A percentile compares a stretch with the other conserved stretches of the same genome.
phyloP scores from a whole-genome alignment of 1,139 yeast genomes.

The Diutina siamensis region DNA sequence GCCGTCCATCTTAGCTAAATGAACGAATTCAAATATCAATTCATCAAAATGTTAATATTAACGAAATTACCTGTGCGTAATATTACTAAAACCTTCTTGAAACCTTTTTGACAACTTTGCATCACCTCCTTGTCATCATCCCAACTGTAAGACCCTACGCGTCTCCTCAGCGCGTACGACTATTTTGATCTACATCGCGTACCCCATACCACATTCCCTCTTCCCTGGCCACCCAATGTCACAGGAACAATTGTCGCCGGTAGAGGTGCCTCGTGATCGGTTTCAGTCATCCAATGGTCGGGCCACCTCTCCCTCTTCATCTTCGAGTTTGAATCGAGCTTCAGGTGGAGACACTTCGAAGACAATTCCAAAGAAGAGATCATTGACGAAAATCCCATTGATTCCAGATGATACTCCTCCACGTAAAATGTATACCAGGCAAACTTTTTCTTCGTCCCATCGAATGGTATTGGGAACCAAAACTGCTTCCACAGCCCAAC shows the following conservation, averaged over 20 bases:
- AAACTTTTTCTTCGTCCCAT: not conserved
- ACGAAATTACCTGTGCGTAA: too few species aligned
- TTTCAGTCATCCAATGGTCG: not conserved
- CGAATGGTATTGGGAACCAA: not conserved
- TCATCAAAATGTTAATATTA: too few species aligned
- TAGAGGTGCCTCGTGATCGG: not conserved
- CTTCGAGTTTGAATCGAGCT: not conserved
- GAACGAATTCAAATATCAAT: too few species aligned
- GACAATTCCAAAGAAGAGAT: not conserved
- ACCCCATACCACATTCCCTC: not conserved
- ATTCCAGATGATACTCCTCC: not conserved
- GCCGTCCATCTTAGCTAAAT: too few species aligned
- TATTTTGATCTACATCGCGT: not conserved
- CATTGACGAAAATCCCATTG: not conserved
- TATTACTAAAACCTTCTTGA: too few species aligned
- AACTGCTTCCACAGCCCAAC: not conserved
- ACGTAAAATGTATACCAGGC: not conserved
- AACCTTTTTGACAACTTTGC: too few species aligned
- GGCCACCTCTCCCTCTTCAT: not conserved
- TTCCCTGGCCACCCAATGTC: not conserved
- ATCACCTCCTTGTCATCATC: too few species aligned
- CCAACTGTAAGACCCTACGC: too few species aligned
- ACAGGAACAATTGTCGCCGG: constrained; percentile 2
- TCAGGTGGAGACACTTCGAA: not conserved
- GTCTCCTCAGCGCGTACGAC: too few species aligned